phyloP scores from a whole-genome alignment of 108 stramenopile genomes.

The Cyclotella atomus region DNA sequence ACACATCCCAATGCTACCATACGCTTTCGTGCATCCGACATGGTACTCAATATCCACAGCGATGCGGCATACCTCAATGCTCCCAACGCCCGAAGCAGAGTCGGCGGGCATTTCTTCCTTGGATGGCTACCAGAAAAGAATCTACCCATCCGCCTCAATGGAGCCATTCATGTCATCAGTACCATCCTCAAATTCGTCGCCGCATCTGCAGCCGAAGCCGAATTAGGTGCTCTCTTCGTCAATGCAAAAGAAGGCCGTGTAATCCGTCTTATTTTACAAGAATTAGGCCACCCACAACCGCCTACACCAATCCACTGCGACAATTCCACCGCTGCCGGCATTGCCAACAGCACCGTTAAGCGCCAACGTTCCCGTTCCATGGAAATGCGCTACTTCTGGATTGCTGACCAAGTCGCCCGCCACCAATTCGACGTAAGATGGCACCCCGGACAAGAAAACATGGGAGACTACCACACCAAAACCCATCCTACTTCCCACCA shows the following conservation, averaged over 20 bases:
- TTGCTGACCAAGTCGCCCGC: slow-evolving; percentile 35
- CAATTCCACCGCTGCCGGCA: slow-evolving; percentile 5
- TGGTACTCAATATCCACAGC: slow-evolving; percentile 9
- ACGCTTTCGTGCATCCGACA: slow-evolving; percentile 26
- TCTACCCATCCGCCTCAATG: background rate
- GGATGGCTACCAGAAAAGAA: slow-evolving; percentile 11
- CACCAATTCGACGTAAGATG: slow-evolving; percentile 42
- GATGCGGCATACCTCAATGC: slow-evolving; percentile 4
- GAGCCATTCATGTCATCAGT: background rate
- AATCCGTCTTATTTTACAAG: background rate
- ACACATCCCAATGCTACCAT: slow-evolving; percentile 48
- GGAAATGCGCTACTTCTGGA: slow-evolving; percentile 13
- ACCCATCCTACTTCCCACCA: slow-evolving; percentile 46
- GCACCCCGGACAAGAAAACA: slow-evolving; percentile 31
- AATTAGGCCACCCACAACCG: slow-evolving; percentile 49
- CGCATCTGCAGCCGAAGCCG: slow-evolving; percentile 6
- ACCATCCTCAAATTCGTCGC: background rate
- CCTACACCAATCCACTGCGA: slow-evolving; percentile 19
- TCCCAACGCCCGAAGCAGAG: slow-evolving; percentile 2
- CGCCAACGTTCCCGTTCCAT: slow-evolving; percentile 2
- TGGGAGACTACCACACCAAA: slow-evolving; percentile 50
- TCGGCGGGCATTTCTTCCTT: slow-evolving; percentile 7
- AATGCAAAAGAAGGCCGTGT: background rate
- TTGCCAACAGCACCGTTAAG: slow-evolving; percentile 14
- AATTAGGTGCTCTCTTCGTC: slow-evolving; percentile 1